A percentile compares a stretch with the other conserved stretches of the same genome.
Conservation (phyloP, 73 alveolate genomes). For the Uronychia setigera region DNA sequence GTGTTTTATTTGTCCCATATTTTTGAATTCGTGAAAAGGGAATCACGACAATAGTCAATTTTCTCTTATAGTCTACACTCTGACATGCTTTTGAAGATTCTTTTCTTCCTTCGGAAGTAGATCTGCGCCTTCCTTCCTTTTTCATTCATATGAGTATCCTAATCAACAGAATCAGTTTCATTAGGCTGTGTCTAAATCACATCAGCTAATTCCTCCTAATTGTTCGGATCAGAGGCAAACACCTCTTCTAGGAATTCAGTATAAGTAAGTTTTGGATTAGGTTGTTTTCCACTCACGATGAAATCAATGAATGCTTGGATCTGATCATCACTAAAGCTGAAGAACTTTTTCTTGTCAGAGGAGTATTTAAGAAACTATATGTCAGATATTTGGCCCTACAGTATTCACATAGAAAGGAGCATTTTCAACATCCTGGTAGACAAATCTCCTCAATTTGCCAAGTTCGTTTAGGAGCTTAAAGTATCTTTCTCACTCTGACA, state of each 20-base stretch:
- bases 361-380: background rate
- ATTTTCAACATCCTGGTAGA: background rate
- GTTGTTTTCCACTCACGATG: background rate
- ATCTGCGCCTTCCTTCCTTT: too few species aligned
- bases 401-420: background rate
- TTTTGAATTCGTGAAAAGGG: too few species aligned
- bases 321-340: background rate
- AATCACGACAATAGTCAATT: too few species aligned
- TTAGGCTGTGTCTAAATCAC: too few species aligned
- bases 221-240: too few species aligned
- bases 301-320: background rate
- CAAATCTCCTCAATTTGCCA: background rate
- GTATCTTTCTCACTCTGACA: background rate
- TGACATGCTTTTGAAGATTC: too few species aligned
- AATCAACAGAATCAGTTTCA: too few species aligned
- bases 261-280: background rate
- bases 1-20: too few species aligned
- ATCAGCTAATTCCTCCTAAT: too few species aligned
- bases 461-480: background rate
- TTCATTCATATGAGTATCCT: too few species aligned
- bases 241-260: background rate
- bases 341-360: background rate
- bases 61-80: too few species aligned
- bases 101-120: too few species aligned
- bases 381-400: background rate